Conservation (phyloP, 495 filamentous ascomycete genomes). For the Trichoderma orchidacearum region DNA sequence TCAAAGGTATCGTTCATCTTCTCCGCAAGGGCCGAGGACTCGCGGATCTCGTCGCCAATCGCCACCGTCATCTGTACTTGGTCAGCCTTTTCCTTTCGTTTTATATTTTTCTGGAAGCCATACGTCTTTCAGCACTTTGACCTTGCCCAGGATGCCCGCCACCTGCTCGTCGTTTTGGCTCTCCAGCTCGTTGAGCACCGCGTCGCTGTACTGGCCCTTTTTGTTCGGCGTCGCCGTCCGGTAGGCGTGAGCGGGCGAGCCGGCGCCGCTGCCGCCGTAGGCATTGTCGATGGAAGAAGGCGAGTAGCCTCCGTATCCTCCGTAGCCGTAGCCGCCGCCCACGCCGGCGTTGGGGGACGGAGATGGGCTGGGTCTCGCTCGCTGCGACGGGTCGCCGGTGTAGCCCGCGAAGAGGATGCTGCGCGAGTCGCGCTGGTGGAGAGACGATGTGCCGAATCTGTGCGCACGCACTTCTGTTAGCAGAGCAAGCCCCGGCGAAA, state of each 20-base stretch:
- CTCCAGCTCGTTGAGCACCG: constrained; percentile 85
- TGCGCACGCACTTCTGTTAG: neutral
- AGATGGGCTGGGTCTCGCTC: constrained; percentile 26
- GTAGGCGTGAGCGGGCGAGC: constrained; percentile 16
- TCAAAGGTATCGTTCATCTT: constrained; percentile 91
- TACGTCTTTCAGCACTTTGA: constrained; percentile 84
- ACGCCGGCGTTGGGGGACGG: constrained; percentile 13
- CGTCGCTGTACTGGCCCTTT: constrained; percentile 85
- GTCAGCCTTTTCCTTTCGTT: neutral
- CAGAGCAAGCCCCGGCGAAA: no score
- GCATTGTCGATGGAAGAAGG: constrained; percentile 12
- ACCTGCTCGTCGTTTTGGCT: constrained; percentile 89
- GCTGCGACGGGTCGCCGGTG: constrained; percentile 38
- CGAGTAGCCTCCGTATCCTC: constrained; percentile 10
- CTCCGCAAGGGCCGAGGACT: constrained; percentile 69
- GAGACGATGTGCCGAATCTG: constrained; percentile 47
- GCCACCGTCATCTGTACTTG: constrained; percentile 62
- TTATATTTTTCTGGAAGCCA: neutral
- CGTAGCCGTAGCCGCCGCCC: neutral
- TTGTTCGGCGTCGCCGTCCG: constrained; percentile 70
- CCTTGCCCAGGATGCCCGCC: constrained; percentile 81
- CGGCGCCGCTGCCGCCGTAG: constrained; percentile 21
- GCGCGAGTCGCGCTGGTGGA: constrained; percentile 78
- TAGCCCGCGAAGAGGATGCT: constrained; percentile 82
- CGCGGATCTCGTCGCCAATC: constrained; percentile 88